Evolutionary conservation across 305 asterid species (phyloP).

Genomic region (Fraxinus albicans): DNA sequence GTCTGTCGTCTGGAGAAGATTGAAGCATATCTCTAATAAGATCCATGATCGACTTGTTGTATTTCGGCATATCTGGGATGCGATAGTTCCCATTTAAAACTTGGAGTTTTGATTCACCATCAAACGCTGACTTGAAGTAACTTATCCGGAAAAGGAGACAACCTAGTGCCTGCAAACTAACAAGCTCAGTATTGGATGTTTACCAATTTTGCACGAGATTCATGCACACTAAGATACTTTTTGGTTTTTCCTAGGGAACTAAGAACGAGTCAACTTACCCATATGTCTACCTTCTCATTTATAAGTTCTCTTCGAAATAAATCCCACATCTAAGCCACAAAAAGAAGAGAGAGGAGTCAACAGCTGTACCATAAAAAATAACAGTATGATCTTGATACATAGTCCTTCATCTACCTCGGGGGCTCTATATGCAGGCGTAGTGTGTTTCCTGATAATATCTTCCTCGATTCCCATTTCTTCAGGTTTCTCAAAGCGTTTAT

Average conservation of each 20-base stretch:
- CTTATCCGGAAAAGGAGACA: conserved; percentile 91
- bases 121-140: conserved; percentile 90
- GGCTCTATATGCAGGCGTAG: conserved; percentile 97
- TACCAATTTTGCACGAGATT: conserved; percentile 13
- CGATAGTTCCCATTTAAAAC: conserved; percentile 87
- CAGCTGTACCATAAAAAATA: conserved; percentile 31
- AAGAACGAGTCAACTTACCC: conserved; percentile 62
- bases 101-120: conserved; percentile 97
- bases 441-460: conserved; percentile 89
- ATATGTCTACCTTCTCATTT: conserved; percentile 90
- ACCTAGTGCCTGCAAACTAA: conserved; percentile 76
- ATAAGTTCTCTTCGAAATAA: conserved; percentile 75
- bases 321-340: conserved; percentile 90
- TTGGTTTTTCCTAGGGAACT: conserved; percentile 13
- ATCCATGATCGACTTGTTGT: conserved; percentile 58
- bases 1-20: conserved; percentile 82
- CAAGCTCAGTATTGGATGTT: conserved; percentile 15
- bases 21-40: conserved; percentile 83
- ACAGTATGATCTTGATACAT: conserved; percentile 33
- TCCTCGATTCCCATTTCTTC: conserved; percentile 99
- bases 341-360: conserved; percentile 42
- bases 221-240: not conserved
- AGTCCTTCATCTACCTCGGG: conserved; percentile 80
- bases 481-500: conserved; percentile 91
- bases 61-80: conserved; percentile 86